A percentile compares a stretch with the other conserved stretches of the same genome.
Evolutionary conservation across 2,329 filamentous ascomycete species (phyloP).

Genomic region (Cordyceps javanica): DNA sequence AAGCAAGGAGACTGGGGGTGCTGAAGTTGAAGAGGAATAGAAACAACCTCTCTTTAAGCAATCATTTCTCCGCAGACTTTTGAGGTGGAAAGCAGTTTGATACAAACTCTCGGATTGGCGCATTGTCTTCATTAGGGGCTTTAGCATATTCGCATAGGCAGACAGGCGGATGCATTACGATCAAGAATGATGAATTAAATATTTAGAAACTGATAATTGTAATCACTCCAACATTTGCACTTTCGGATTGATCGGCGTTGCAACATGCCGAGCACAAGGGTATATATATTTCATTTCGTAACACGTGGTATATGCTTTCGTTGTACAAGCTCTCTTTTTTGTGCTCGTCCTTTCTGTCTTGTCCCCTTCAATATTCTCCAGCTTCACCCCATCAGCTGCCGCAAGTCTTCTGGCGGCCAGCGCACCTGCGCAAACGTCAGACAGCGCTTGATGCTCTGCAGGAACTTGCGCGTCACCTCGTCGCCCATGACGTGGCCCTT

Average conservation of each 20-base stretch:
- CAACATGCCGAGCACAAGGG: not conserved
- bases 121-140: not conserved
- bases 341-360: not conserved
- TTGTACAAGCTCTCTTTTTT: not conserved
- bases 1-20: not conserved
- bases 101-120: not conserved
- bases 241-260: not conserved
- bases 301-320: not conserved
- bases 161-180: not conserved
- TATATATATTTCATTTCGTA: slow-evolving; percentile 3
- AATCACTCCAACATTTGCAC: not conserved
- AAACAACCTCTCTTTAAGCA: too few species aligned
- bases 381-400: slow-evolving; percentile 83
- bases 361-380: slow-evolving; percentile 15
- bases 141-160: not conserved
- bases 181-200: not conserved
- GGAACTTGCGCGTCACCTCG: slow-evolving; percentile 87
- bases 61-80: not conserved
- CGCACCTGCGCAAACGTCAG: slow-evolving; percentile 93
- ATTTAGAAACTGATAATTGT: not conserved
- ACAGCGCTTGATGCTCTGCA: slow-evolving; percentile 97
- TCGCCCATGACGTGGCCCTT: slow-evolving; percentile 96
- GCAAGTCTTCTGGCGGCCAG: slow-evolving; percentile 88
- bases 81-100: not conserved
- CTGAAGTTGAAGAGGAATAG: not conserved